Conservation (phyloP, 176 grass and related monocot genomes). For the Carex kokanica region DNA sequence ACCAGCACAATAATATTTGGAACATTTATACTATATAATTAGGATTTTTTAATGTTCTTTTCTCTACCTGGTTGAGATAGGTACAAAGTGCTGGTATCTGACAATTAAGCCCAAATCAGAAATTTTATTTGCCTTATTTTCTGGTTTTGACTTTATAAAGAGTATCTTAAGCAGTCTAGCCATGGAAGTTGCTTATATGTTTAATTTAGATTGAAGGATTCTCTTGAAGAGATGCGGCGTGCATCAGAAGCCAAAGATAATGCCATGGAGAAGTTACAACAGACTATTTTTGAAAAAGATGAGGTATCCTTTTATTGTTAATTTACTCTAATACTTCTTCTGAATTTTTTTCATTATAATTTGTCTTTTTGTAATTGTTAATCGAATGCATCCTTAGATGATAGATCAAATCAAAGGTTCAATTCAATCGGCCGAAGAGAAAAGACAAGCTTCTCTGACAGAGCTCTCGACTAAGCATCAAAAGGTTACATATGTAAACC, state of each 20-base stretch:
- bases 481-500: slow-evolving; percentile 53
- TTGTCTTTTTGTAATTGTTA: slow-evolving; percentile 26
- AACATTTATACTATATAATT: not conserved
- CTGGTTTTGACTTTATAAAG: not conserved
- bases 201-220: slow-evolving; percentile 68
- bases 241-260: slow-evolving; percentile 75
- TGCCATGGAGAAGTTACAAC: slow-evolving; percentile 75
- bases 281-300: slow-evolving; percentile 87
- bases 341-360: slow-evolving; percentile 27
- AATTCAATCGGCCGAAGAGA: slow-evolving; percentile 79
- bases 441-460: slow-evolving; percentile 54
- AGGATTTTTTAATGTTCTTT: not conserved
- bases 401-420: slow-evolving; percentile 85
- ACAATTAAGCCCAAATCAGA: not conserved
- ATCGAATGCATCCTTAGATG: slow-evolving; percentile 51
- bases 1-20: not conserved
- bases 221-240: slow-evolving; percentile 72
- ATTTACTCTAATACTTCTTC: slow-evolving; percentile 14
- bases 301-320: slow-evolving; percentile 45
- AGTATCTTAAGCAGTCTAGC: slow-evolving; percentile 6
- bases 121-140: not conserved
- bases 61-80: not conserved
- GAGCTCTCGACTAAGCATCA: slow-evolving; percentile 87
- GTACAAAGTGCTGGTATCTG: not conserved
- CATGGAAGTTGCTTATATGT: not conserved